phyloP scores from a whole-genome alignment of 2,329 filamentous ascomycete species.

The Coniella lustricola region DNA sequence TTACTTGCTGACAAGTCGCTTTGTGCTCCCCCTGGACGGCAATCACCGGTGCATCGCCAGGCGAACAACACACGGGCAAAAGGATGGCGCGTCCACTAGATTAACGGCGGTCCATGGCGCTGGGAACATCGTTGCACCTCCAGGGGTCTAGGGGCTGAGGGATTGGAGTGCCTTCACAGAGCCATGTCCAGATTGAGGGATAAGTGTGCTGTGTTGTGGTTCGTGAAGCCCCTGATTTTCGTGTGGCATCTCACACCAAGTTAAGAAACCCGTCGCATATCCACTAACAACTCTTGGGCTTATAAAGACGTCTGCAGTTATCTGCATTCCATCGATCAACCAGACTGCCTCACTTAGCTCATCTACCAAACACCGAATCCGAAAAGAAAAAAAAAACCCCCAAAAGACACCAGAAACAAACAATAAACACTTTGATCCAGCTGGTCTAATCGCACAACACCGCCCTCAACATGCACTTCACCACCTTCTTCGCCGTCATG shows the following conservation, averaged over 20 bases:
- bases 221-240: too few relatives aligned
- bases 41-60: background rate
- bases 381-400: background rate
- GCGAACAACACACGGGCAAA: background rate
- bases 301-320: too few relatives aligned
- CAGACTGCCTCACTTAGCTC: too few relatives aligned
- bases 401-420: background rate
- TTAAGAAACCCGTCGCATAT: too few relatives aligned
- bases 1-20: too few relatives aligned
- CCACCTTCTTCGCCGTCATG: constrained; percentile 7
- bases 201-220: too few relatives aligned
- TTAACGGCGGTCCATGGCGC: background rate
- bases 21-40: constrained; percentile 2
- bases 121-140: background rate
- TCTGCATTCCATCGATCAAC: too few relatives aligned
- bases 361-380: too few relatives aligned
- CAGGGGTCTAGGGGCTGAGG: background rate
- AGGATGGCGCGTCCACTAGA: background rate
- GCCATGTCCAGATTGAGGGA: too few relatives aligned
- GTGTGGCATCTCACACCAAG: too few relatives aligned
- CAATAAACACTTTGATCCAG: background rate
- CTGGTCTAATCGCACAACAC: too few relatives aligned
- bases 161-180: background rate
- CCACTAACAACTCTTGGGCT: too few relatives aligned
- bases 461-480: constrained; percentile 9